phyloP scores from a whole-genome alignment of 148 eudicot genomes.

The Suaeda aralocaspica region DNA sequence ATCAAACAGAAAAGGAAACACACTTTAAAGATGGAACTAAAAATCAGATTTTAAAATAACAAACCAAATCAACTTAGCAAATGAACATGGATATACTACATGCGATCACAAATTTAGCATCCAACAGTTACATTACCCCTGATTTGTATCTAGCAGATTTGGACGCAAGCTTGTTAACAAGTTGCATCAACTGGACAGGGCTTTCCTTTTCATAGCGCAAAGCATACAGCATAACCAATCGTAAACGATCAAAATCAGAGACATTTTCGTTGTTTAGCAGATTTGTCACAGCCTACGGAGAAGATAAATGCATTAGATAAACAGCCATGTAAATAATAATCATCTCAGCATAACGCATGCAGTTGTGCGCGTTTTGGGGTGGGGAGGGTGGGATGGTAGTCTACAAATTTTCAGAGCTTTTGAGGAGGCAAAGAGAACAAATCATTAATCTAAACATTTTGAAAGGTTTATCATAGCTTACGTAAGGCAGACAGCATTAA shows the following conservation, averaged over 20 bases:
- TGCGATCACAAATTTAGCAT: background rate
- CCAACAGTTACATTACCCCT: slow-evolving; percentile 60
- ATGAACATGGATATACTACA: background rate
- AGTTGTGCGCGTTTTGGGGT: too few relatives aligned
- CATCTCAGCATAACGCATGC: background rate
- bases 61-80: background rate
- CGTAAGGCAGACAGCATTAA: background rate
- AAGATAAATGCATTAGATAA: slow-evolving; percentile 14
- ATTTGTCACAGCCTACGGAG: slow-evolving; percentile 83
- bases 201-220: slow-evolving; percentile 98
- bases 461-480: background rate
- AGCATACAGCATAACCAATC: slow-evolving; percentile 94
- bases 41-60: background rate
- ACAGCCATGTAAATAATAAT: background rate
- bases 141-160: slow-evolving; percentile 87
- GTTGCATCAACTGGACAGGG: slow-evolving; percentile 96
- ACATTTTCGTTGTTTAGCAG: slow-evolving; percentile 73
- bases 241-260: slow-evolving; percentile 86
- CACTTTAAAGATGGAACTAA: background rate
- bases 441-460: background rate
- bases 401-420: background rate
- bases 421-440: background rate
- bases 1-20: background rate
- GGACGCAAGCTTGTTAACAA: slow-evolving; percentile 85
- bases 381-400: background rate